A percentile compares a stretch with the other conserved stretches of the same genome.
These are phyloP conservation scores for Eucalyptus erythrocorys DNA, from an alignment of 345 rosid species.

Conservation along the genomic window DNA sequence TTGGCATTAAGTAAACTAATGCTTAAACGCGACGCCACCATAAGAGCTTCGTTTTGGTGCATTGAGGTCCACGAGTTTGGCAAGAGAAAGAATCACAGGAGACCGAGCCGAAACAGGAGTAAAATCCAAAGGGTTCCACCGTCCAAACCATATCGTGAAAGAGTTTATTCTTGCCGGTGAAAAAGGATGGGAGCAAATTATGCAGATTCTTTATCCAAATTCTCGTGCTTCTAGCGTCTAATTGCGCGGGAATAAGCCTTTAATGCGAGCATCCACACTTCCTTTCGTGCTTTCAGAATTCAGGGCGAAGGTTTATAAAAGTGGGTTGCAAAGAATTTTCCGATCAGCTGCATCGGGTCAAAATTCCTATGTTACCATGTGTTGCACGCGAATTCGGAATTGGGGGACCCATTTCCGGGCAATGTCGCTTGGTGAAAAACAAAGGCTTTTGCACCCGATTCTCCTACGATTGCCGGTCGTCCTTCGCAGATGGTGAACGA, in stretches of 20 bases:
- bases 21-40: neutral
- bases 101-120: neutral
- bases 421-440: neutral
- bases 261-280: neutral
- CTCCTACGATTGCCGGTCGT: neutral
- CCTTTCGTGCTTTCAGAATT: neutral
- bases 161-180: neutral
- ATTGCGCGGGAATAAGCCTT: neutral
- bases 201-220: neutral
- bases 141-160: neutral
- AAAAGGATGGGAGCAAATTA: neutral
- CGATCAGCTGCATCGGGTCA: neutral
- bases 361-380: neutral
- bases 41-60: neutral
- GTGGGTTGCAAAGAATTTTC: neutral
- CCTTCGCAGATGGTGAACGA: neutral
- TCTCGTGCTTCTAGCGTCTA: neutral
- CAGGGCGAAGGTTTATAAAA: neutral
- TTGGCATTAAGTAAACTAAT: neutral
- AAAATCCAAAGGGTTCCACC: neutral
- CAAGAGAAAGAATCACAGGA: neutral
- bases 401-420: neutral
- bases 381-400: neutral
- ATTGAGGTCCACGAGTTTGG: neutral
- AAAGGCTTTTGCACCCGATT: neutral